These are phyloP conservation scores for Mimosa bimucronata DNA, from an alignment of 306 rosid species.

Conservation along the genomic window DNA sequence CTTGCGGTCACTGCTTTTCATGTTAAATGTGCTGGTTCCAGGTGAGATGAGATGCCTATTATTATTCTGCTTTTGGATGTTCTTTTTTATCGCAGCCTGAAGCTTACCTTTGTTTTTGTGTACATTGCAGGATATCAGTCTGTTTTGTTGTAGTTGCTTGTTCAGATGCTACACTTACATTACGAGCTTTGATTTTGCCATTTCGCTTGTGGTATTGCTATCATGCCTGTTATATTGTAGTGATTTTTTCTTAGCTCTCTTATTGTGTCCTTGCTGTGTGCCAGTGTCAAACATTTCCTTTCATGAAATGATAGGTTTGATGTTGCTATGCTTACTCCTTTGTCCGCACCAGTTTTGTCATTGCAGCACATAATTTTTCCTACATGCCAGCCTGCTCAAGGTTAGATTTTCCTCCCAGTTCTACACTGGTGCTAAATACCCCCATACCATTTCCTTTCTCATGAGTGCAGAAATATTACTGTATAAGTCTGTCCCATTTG, in stretches of 20 bases:
- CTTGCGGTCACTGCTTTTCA: constrained; percentile 92
- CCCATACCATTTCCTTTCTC: constrained; percentile 21
- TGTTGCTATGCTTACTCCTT: constrained; percentile 72
- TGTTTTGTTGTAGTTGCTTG: constrained; percentile 90
- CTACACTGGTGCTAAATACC: constrained; percentile 5
- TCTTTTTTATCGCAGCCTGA: constrained; percentile 28
- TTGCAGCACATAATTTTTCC: constrained; percentile 80
- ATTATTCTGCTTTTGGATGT: constrained; percentile 31
- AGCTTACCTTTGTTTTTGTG: constrained; percentile 16
- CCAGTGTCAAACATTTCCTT: constrained; percentile 12
- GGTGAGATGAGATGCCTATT: constrained; percentile 49
- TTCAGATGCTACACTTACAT: constrained; percentile 85
- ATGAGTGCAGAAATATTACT: constrained; percentile 31
- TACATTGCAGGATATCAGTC: constrained; percentile 75
- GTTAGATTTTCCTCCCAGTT: constrained; percentile 49
- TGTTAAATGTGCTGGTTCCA: constrained; percentile 78
- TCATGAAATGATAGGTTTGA: constrained; percentile 71
- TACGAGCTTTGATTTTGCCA: constrained; percentile 88
- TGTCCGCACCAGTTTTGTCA: constrained; percentile 81
- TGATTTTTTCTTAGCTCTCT: constrained; percentile 1
- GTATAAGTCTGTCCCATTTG: neutral
- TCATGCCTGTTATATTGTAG: constrained; percentile 26
- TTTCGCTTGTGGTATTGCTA: constrained; percentile 73
- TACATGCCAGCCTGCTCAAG: constrained; percentile 47
- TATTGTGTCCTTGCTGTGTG: constrained; percentile 8